These are phyloP conservation scores for Penicillium decumbens DNA, from an alignment of 2,329 filamentous ascomycete species.

Conservation along the genomic window DNA sequence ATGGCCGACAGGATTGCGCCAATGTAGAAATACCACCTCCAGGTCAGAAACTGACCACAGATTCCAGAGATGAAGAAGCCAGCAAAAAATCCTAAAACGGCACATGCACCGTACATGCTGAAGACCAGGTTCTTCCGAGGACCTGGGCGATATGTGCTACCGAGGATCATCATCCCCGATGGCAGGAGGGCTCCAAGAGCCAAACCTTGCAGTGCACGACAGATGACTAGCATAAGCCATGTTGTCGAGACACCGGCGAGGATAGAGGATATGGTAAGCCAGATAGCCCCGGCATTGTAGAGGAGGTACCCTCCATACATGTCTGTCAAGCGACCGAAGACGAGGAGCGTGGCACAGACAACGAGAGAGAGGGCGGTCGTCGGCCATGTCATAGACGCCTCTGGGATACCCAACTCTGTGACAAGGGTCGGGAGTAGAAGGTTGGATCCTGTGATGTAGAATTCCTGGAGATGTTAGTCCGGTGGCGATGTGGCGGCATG, in stretches of 20 bases:
- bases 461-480: conserved; percentile 51
- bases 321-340: conserved; percentile 56
- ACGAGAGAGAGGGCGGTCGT: conserved; percentile 50
- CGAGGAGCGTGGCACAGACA: conserved; percentile 46
- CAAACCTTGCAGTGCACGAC: conserved; percentile 68
- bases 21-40: conserved; percentile 67
- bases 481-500: not conserved
- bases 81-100: conserved; percentile 47
- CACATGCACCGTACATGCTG: conserved; percentile 55
- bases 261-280: conserved; percentile 66
- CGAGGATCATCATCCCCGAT: conserved; percentile 62
- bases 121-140: conserved; percentile 65
- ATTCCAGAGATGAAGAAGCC: conserved; percentile 64
- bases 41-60: conserved; percentile 51
- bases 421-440: conserved; percentile 63
- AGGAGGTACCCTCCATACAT: conserved; percentile 62
- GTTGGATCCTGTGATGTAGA: conserved; percentile 71
- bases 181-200: conserved; percentile 69
- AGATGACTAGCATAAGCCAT: conserved; percentile 66
- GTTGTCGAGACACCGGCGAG: conserved; percentile 65
- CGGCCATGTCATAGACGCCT: conserved; percentile 56
- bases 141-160: conserved; percentile 61
- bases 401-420: conserved; percentile 59
- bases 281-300: conserved; percentile 57
- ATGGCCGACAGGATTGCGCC: conserved; percentile 52